Evolutionary conservation across 108 stramenopile species (phyloP).

Genomic region (Seminavis robusta): DNA sequence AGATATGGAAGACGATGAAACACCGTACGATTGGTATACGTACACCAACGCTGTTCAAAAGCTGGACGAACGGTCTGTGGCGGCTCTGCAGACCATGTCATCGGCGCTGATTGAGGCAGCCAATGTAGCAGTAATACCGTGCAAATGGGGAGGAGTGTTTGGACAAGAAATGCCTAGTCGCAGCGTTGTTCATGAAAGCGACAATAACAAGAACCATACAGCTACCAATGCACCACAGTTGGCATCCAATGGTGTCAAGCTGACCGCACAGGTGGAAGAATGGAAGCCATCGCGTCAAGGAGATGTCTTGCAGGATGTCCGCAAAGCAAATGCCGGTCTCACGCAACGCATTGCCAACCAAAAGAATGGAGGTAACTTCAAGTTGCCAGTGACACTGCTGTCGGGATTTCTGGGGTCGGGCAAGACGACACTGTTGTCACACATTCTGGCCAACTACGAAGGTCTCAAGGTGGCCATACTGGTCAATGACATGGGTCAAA

Average conservation of each 20-base stretch:
- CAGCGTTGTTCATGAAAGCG: no score
- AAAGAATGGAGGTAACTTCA: no score
- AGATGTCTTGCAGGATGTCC: slow-evolving; percentile 29
- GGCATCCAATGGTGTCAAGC: neutral
- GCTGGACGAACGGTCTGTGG: slow-evolving; percentile 29
- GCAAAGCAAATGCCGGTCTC: slow-evolving; percentile 18
- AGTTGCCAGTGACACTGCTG: slow-evolving; percentile 88
- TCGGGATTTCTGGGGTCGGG: slow-evolving; percentile 93
- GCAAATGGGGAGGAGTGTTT: slow-evolving; percentile 54
- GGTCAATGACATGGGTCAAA: slow-evolving; percentile 73
- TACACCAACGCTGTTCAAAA: slow-evolving; percentile 23
- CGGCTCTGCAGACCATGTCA: slow-evolving; percentile 23
- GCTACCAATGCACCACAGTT: neutral
- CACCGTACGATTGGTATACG: slow-evolving; percentile 58
- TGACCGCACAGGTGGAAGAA: slow-evolving; percentile 19
- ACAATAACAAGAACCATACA: neutral
- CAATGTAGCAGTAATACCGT: slow-evolving; percentile 33
- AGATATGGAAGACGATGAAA: slow-evolving; percentile 60
- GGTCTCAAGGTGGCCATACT: slow-evolving; percentile 54
- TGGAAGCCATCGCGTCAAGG: slow-evolving; percentile 29
- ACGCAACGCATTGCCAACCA: neutral
- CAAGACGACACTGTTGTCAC: slow-evolving; percentile 92
- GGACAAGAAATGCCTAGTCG: slow-evolving; percentile 57
- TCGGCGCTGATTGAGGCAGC: slow-evolving; percentile 18
- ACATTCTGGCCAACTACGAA: slow-evolving; percentile 64